Evolutionary conservation across 768 basidiomycete genomes (phyloP).

Genomic region (Suillus sp.): DNA sequence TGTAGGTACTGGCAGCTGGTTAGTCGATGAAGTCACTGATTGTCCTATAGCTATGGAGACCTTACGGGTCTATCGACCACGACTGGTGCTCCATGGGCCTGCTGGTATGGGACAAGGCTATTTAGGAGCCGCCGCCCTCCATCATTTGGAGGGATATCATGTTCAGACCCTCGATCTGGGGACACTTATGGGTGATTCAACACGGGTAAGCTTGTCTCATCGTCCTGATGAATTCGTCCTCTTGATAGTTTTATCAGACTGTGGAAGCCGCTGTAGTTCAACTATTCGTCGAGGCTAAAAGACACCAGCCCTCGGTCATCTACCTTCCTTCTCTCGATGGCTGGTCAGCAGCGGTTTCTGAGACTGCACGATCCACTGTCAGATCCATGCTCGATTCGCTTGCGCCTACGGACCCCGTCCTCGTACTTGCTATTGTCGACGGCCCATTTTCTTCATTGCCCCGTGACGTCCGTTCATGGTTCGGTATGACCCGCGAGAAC

Average conservation of each 20-base stretch:
- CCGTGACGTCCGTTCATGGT: conserved; percentile 86
- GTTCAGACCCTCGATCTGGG: conserved; percentile 93
- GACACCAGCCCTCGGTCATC: conserved; percentile 93
- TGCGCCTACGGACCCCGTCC: conserved; percentile 89
- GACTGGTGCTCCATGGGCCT: conserved; percentile 79
- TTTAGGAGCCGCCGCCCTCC: conserved; percentile 86
- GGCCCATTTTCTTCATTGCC: conserved; percentile 71
- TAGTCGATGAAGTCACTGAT: conserved; percentile 6
- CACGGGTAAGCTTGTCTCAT: conserved; percentile 59
- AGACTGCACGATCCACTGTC: conserved; percentile 82
- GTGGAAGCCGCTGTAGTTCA: conserved; percentile 93
- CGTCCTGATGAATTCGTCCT: neutral
- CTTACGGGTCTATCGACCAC: conserved; percentile 85
- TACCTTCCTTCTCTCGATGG: conserved; percentile 88
- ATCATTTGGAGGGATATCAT: conserved; percentile 95
- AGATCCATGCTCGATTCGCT: conserved; percentile 91
- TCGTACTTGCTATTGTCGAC: conserved; percentile 88
- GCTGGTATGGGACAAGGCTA: conserved; percentile 91
- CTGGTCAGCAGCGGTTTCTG: conserved; percentile 86
- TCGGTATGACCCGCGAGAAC: conserved; percentile 76
- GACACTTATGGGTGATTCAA: conserved; percentile 83
- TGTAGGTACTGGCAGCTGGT: conserved; percentile 47
- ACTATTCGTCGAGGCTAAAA: conserved; percentile 94
- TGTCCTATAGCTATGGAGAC: conserved; percentile 79
- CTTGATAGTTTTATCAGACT: conserved; percentile 51